Base-by-base conservation (phyloP, 352 stramenopile genomes). In the Bremia lactucae region DNA sequence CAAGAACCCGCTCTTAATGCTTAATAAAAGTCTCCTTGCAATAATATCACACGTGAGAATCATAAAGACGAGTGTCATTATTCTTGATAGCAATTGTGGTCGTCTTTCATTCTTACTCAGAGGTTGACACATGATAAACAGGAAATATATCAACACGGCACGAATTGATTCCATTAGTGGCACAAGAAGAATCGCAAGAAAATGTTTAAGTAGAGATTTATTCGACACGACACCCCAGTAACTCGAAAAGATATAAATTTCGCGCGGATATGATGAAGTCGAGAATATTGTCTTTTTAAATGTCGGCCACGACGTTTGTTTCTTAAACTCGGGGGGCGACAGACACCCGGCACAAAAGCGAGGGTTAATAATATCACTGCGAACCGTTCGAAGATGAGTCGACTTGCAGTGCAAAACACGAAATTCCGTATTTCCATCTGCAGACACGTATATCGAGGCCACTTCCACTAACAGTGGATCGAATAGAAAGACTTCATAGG, bases 171-270 rank as follows among this genome's bases (percentile, higher is more conserved):
- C 75, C 29, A 88, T 31, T 21, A 91, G n/a, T 8, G 78, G 78
- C 14, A 76, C 73, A 16, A 83, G 42, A 10, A 68, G 28, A 3
- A 88, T 33, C 15, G 68, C 72, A 8, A 84, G 38, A 33, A 88
- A 83, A 50, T 91, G 75, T 21, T 60, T 56, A 26, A 82, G 31
- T 18, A 83, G 50, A 33, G 78, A 82, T 43, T 79, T 76, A 63
- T 91, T 65, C 10, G 78, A 91, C 15, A 77, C 68, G 11, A 91
- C 76, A 33, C 77, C 70, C 74, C 78, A 85, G 40, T 91, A 89
- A 24, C 79, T 76, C 16, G 76, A 87, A 49, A 89, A 88, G 6
- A 89, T 65, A 49, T 91, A 88, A 11, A 87, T 65, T 43, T 83
- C 65, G 21, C 50, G 38, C 15, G 39, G 11, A 31, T 58, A 37